A percentile compares a stretch with the other conserved stretches of the same genome.
Evolutionary conservation across 305 asterid species (phyloP).

Genomic region (Euphrasia arctica): DNA sequence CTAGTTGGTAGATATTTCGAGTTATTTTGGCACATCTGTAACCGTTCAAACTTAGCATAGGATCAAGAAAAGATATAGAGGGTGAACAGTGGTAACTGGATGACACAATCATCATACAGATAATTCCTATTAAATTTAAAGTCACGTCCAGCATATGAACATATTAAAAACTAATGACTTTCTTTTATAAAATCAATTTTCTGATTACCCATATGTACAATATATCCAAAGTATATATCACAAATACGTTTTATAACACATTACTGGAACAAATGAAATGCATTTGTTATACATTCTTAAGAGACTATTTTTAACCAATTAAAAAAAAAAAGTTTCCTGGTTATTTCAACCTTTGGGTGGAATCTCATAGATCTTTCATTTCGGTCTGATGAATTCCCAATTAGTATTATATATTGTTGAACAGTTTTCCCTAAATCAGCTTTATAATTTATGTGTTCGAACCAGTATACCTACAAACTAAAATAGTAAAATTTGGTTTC

Average conservation of each 20-base stretch:
- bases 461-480: slow-evolving; percentile 14
- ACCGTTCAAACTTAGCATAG: slow-evolving; percentile 20
- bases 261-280: slow-evolving; percentile 13
- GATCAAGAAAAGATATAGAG: slow-evolving; percentile 7
- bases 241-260: neutral
- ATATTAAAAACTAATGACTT: slow-evolving; percentile 1
- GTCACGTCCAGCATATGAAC: slow-evolving; percentile 16
- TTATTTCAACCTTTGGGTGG: slow-evolving; percentile 12
- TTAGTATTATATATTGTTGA: slow-evolving; percentile 6
- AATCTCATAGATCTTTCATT: neutral
- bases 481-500: slow-evolving; percentile 11
- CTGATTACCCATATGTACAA: too few relatives aligned
- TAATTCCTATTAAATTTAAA: slow-evolving; percentile 11
- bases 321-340: neutral
- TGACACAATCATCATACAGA: slow-evolving; percentile 18
- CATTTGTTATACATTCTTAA: slow-evolving; percentile 3
- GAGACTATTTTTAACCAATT: slow-evolving; percentile 7
- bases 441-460: slow-evolving; percentile 22
- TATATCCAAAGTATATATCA: too few relatives aligned
- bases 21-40: slow-evolving; percentile 6
- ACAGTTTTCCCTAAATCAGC: slow-evolving; percentile 6
- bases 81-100: slow-evolving; percentile 12
- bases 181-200: neutral
- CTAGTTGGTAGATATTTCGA: neutral
- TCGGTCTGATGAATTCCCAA: slow-evolving; percentile 4